A percentile compares a stretch with the other conserved stretches of the same genome.
Conservation (phyloP, 2,329 filamentous ascomycete genomes). For the Nannizziopsis arthrosporioides region DNA sequence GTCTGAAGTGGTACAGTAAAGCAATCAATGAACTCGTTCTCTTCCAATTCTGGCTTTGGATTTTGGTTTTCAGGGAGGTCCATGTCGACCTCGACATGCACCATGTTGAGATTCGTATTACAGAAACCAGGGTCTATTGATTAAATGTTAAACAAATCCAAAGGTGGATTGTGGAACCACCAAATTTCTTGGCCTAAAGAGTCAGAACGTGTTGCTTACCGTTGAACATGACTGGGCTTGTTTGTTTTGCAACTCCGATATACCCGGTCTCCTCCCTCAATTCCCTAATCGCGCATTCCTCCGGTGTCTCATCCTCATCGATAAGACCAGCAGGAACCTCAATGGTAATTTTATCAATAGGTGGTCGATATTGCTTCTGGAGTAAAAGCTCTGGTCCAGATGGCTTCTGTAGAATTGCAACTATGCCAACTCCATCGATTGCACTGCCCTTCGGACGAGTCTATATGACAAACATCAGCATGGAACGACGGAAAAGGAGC, state of each 20-base stretch:
- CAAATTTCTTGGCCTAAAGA: neutral
- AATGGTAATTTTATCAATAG: conserved; percentile 46
- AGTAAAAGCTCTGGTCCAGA: conserved; percentile 42
- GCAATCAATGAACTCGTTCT: conserved; percentile 71
- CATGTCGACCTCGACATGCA: conserved; percentile 64
- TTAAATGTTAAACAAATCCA: neutral
- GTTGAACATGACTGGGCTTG: conserved; percentile 36
- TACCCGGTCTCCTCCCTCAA: conserved; percentile 53
- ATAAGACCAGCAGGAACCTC: conserved; percentile 51
- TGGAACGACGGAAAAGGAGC: no score
- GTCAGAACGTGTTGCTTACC: conserved; percentile 22
- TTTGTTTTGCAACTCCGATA: conserved; percentile 38
- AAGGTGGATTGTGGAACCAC: no score
- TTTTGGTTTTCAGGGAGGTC: conserved; percentile 56
- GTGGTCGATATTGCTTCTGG: conserved; percentile 50
- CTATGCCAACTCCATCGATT: conserved; percentile 47
- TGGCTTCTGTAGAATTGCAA: conserved; percentile 46
- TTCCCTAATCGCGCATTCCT: conserved; percentile 47
- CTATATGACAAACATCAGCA: conserved; percentile 16
- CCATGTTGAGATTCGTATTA: conserved; percentile 42
- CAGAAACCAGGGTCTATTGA: conserved; percentile 38
- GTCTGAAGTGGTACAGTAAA: conserved; percentile 55
- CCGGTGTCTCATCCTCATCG: conserved; percentile 45
- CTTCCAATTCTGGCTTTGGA: conserved; percentile 58
- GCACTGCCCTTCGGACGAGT: conserved; percentile 42